Percentiles rank a stretch among this genome's conserved stretches.
Conservation (phyloP, 495 filamentous ascomycete species). For the Neurospora tetraspora region DNA sequence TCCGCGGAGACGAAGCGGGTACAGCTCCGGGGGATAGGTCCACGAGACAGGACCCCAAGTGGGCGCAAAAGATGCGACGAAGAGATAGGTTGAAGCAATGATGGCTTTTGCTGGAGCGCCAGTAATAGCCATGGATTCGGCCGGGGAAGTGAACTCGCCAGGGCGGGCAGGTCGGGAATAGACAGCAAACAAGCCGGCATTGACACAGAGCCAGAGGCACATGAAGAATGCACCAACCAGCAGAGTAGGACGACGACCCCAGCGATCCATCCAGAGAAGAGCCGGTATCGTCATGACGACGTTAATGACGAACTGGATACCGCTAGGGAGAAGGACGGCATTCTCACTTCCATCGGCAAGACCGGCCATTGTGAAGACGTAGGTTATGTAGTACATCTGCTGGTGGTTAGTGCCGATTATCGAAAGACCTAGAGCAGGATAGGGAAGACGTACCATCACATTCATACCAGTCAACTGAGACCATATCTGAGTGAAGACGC, state of each 20-base stretch:
- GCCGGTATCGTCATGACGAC: slow-evolving; percentile 47
- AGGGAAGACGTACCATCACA: slow-evolving; percentile 59
- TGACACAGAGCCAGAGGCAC: slow-evolving; percentile 58
- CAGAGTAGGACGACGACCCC: slow-evolving; percentile 54
- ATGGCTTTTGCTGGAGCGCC: slow-evolving; percentile 56
- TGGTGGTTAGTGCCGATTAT: slow-evolving; percentile 1
- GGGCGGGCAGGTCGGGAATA: slow-evolving; percentile 30
- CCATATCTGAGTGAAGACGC: slow-evolving; percentile 77
- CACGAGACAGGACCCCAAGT: slow-evolving; percentile 66
- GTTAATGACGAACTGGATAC: slow-evolving; percentile 68
- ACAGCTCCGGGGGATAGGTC: slow-evolving; percentile 71
- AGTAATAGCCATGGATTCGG: slow-evolving; percentile 39
- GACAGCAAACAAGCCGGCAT: slow-evolving; percentile 54
- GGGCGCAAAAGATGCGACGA: slow-evolving; percentile 65
- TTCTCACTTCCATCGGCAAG: slow-evolving; percentile 29
- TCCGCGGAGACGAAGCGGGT: slow-evolving; percentile 60
- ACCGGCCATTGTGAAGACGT: slow-evolving; percentile 66
- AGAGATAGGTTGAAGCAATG: slow-evolving; percentile 70
- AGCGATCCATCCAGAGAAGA: slow-evolving; percentile 46
- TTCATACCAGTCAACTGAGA: slow-evolving; percentile 79
- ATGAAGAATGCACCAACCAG: slow-evolving; percentile 56
- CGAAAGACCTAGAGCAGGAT: slow-evolving; percentile 13
- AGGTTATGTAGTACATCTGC: slow-evolving; percentile 45
- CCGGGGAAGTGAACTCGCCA: slow-evolving; percentile 25
- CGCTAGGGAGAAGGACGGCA: slow-evolving; percentile 51